Evolutionary conservation across 306 rosid species (phyloP).

Genomic region (Ammopiptanthus mongolicus): DNA sequence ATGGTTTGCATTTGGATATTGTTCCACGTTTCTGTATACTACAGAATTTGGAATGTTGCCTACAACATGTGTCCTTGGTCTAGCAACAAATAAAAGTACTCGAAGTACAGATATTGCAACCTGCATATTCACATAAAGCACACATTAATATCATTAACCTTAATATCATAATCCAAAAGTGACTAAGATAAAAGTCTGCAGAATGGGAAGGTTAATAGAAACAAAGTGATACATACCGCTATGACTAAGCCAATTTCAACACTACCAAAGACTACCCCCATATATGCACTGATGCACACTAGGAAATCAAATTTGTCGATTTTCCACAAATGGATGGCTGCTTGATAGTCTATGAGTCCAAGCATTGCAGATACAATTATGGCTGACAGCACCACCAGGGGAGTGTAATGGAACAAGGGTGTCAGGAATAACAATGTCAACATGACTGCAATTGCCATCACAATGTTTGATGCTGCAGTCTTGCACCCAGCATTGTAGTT

Average conservation of each 20-base stretch:
- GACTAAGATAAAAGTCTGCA: neutral
- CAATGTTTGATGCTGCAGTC: slow-evolving; percentile 81
- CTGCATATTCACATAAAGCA: slow-evolving; percentile 36
- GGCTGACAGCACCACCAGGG: slow-evolving; percentile 75
- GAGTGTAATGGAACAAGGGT: slow-evolving; percentile 91
- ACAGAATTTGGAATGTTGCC: slow-evolving; percentile 73
- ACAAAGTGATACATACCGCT: slow-evolving; percentile 47
- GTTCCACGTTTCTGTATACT: slow-evolving; percentile 64
- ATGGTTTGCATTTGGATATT: slow-evolving; percentile 58
- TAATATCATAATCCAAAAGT: neutral
- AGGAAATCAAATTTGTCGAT: slow-evolving; percentile 88
- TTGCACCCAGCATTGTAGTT: slow-evolving; percentile 96
- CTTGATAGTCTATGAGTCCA: slow-evolving; percentile 77
- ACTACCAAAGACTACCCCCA: slow-evolving; percentile 83
- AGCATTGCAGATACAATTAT: slow-evolving; percentile 91
- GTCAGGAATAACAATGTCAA: slow-evolving; percentile 75
- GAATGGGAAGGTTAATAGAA: neutral
- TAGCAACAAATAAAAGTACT: slow-evolving; percentile 59
- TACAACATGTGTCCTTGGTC: slow-evolving; percentile 61
- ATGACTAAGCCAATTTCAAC: slow-evolving; percentile 73
- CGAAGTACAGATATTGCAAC: slow-evolving; percentile 61
- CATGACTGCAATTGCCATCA: slow-evolving; percentile 91
- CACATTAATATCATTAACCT: neutral
- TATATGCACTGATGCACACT: slow-evolving; percentile 67
- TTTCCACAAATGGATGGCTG: slow-evolving; percentile 81